These are phyloP conservation scores for Boechera divaricarpa DNA, from an alignment of 345 rosid species.

Conservation along the genomic window DNA sequence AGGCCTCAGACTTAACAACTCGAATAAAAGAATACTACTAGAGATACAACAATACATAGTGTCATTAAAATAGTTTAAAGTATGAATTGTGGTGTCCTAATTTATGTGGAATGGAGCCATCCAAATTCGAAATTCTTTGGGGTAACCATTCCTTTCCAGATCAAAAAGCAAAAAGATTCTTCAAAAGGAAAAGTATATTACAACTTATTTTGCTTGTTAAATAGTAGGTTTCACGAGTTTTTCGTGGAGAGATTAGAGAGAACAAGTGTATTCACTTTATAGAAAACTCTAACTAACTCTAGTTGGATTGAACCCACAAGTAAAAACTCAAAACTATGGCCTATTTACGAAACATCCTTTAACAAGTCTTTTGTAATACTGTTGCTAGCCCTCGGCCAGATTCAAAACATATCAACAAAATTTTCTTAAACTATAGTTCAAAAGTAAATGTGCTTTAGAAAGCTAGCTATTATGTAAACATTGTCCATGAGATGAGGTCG, in stretches of 20 bases:
- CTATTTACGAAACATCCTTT: neutral
- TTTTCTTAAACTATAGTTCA: neutral
- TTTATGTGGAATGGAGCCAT: conserved; percentile 14
- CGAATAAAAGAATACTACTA: neutral
- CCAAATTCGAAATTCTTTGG: neutral
- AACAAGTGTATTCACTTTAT: neutral
- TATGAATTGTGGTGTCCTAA: neutral
- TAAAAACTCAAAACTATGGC: neutral
- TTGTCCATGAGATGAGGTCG: neutral
- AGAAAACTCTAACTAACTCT: neutral
- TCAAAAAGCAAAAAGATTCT: neutral
- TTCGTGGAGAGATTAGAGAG: neutral
- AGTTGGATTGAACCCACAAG: neutral
- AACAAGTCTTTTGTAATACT: neutral
- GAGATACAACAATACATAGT: neutral
- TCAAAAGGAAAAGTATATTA: conserved; percentile 7
- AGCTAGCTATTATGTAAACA: neutral
- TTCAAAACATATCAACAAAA: neutral
- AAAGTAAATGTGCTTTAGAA: neutral
- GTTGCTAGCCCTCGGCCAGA: neutral
- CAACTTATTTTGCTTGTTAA: neutral
- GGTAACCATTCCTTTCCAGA: conserved; percentile 1
- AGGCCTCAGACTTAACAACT: neutral
- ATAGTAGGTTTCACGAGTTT: neutral
- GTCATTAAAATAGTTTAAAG: neutral